phyloP scores from a whole-genome alignment of 1,284 basidiomycete genomes.

The Ganoderma boninense region DNA sequence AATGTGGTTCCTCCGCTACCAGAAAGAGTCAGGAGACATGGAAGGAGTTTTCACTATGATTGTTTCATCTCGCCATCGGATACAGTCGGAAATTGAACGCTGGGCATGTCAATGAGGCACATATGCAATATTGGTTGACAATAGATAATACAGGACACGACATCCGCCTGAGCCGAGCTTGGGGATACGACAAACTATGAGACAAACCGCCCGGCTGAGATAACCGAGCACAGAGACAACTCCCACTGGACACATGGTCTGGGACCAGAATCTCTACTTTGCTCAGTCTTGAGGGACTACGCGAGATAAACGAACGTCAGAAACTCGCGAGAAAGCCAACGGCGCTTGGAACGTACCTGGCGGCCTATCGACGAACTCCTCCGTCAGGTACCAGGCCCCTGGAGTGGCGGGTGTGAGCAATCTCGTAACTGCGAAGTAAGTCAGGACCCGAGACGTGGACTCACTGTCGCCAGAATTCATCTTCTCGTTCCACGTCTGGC shows the following conservation, averaged over 20 bases:
- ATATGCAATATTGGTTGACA: not conserved
- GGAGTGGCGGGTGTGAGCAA: not conserved
- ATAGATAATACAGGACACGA: not conserved
- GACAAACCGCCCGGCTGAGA: not conserved
- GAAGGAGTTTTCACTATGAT: too few relatives aligned
- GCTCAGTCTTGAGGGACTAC: not conserved
- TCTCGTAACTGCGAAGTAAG: not conserved
- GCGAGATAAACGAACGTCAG: not conserved
- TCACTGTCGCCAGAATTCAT: conserved; percentile 54
- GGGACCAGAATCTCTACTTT: not conserved
- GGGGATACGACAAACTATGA: not conserved
- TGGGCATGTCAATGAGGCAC: not conserved
- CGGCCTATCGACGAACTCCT: conserved; percentile 44
- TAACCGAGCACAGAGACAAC: too few relatives aligned
- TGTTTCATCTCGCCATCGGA: not conserved
- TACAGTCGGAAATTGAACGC: not conserved
- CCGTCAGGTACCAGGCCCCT: conserved; percentile 60
- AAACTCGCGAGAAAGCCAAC: not conserved
- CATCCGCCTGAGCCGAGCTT: not conserved
- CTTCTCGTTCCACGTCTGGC: conserved; percentile 55
- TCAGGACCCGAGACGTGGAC: conserved; percentile 33
- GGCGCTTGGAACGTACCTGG: conserved; percentile 18
- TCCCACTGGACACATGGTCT: too few relatives aligned
- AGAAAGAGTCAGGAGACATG: not conserved
- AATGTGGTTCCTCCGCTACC: too few relatives aligned